Evolutionary conservation across 208 protist species (phyloP).

Genomic region (Wallacemonas sp.): DNA sequence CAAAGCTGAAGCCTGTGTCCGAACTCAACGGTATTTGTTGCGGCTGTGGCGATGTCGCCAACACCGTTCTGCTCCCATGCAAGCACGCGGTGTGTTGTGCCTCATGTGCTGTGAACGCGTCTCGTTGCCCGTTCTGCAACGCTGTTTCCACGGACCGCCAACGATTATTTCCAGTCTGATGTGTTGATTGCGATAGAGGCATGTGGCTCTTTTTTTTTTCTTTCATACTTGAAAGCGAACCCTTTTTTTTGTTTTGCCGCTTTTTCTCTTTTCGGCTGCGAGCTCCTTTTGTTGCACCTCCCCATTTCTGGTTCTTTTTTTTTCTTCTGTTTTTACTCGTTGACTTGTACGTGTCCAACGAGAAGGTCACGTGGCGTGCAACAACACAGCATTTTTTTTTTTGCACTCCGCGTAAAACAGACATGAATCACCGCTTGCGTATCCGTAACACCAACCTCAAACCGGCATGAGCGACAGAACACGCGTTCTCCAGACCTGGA

Average conservation of each 20-base stretch:
- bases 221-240: no score
- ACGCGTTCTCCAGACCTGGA: no score
- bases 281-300: neutral
- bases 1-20: constrained; percentile 24
- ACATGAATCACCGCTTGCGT: no score
- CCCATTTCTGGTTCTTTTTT: constrained; percentile 8
- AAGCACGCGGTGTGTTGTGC: constrained; percentile 54
- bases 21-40: constrained; percentile 52
- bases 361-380: no score
- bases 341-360: no score
- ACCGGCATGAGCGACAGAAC: no score
- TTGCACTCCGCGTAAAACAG: no score
- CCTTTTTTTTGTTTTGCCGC: neutral
- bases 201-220: neutral
- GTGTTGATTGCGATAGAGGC: no score
- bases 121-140: constrained; percentile 53
- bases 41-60: constrained; percentile 39
- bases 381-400: no score
- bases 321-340: neutral
- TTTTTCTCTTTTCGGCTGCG: neutral
- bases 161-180: constrained; percentile 33
- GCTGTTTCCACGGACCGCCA: constrained; percentile 26
- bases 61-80: constrained; percentile 51
- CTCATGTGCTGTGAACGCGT: constrained; percentile 34
- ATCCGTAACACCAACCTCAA: no score